Percentiles rank a stretch among this genome's conserved stretches.
These are phyloP conservation scores for Murraya paniculata DNA, from an alignment of 345 rosid species.

Conservation along the genomic window DNA sequence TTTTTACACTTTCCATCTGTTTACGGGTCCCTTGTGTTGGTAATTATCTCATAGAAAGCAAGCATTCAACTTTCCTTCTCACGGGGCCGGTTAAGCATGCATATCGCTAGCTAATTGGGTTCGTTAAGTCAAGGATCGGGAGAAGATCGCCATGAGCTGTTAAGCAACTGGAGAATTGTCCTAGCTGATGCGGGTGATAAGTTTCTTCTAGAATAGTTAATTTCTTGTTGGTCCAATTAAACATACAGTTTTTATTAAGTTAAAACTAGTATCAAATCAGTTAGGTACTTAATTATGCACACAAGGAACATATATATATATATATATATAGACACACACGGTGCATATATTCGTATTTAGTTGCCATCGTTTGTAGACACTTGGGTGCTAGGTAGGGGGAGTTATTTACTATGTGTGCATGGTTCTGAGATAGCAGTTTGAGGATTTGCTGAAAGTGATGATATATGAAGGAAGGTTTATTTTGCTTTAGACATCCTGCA, in stretches of 20 bases:
- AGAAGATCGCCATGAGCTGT: slow-evolving; percentile 8
- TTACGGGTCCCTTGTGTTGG: slow-evolving; percentile 11
- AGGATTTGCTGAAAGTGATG: background rate
- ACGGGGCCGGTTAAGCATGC: slow-evolving; percentile 2
- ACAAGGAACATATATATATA: background rate
- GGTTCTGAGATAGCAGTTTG: background rate
- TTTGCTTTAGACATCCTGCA: background rate
- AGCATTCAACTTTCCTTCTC: background rate
- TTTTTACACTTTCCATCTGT: background rate
- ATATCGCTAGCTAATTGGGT: background rate
- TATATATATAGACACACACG: too few relatives aligned
- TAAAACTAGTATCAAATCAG: background rate
- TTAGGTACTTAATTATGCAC: background rate
- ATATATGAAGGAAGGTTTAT: background rate
- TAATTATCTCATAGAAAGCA: background rate
- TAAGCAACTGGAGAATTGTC: background rate
- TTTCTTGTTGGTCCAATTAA: background rate
- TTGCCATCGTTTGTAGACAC: too few relatives aligned
- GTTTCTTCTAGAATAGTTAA: background rate
- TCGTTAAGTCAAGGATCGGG: background rate
- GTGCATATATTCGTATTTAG: background rate
- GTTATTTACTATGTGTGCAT: background rate
- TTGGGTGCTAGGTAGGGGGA: too few relatives aligned
- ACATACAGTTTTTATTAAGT: background rate
- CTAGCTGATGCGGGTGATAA: background rate